Evolutionary conservation across 305 asterid species (phyloP).

Genomic region (Ilex paraguariensis): DNA sequence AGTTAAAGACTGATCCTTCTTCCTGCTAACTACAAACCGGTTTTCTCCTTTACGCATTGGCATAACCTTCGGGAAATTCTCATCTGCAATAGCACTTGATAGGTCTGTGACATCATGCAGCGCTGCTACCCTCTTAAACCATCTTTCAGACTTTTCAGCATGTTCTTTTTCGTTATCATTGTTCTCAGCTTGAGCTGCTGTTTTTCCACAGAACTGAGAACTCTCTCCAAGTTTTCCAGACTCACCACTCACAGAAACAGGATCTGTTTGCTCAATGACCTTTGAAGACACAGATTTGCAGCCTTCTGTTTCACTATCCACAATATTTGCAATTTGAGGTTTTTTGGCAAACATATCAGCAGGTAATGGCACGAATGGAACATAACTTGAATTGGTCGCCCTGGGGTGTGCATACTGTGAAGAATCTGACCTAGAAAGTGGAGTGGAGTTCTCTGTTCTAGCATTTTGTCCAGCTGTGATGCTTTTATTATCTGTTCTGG

Average conservation of each 20-base stretch:
- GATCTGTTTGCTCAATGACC: conserved; percentile 16
- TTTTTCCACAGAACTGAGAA: conserved; percentile 20
- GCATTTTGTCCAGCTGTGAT: conserved; percentile 13
- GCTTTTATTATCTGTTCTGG: conserved; percentile 4
- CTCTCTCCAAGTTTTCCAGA: conserved; percentile 21
- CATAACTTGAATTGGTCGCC: conserved; percentile 20
- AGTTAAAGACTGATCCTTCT: conserved; percentile 67
- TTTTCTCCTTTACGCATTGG: conserved; percentile 86
- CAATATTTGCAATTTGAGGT: conserved; percentile 17
- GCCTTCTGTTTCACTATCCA: conserved; percentile 12
- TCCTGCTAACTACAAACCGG: conserved; percentile 62
- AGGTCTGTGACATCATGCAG: conserved; percentile 66
- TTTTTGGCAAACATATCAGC: conserved; percentile 31
- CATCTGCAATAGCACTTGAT: conserved; percentile 56
- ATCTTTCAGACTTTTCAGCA: conserved; percentile 53
- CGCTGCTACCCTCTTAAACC: conserved; percentile 72
- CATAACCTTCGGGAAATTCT: conserved; percentile 76
- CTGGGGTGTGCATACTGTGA: conserved; percentile 13
- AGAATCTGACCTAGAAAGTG: conserved; percentile 15
- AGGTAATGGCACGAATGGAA: conserved; percentile 37
- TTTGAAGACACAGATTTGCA: conserved; percentile 17
- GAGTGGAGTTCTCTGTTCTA: conserved; percentile 19
- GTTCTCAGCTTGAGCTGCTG: conserved; percentile 20
- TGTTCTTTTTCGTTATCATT: conserved; percentile 36
- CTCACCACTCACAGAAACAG: conserved; percentile 16